Evolutionary conservation across 495 filamentous ascomycete genomes (phyloP).

Genomic region (Hypoxylon intermedium): DNA sequence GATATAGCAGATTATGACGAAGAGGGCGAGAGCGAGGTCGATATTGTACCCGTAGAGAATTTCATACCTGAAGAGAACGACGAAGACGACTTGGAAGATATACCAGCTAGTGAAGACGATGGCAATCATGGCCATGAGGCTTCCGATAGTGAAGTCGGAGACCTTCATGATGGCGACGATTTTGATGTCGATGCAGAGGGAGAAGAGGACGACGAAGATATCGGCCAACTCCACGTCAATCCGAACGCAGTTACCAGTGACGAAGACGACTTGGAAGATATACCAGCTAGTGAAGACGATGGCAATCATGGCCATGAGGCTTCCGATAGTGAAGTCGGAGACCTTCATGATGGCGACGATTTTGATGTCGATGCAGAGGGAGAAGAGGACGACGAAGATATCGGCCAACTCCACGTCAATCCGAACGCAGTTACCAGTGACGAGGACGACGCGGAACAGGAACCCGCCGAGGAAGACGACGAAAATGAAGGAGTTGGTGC

Average conservation of each 20-base stretch:
- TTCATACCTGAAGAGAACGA: slow-evolving; percentile 31
- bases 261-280: slow-evolving; percentile 53
- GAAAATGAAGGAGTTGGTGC: slow-evolving; percentile 74
- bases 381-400: slow-evolving; percentile 55
- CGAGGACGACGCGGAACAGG: slow-evolving; percentile 49
- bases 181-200: slow-evolving; percentile 45
- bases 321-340: slow-evolving; percentile 46
- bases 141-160: slow-evolving; percentile 46
- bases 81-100: slow-evolving; percentile 47
- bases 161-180: slow-evolving; percentile 51
- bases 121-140: slow-evolving; percentile 53
- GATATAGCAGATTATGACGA: slow-evolving; percentile 59
- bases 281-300: slow-evolving; percentile 49
- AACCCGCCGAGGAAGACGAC: slow-evolving; percentile 53
- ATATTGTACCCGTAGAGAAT: slow-evolving; percentile 42
- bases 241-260: slow-evolving; percentile 34
- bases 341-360: slow-evolving; percentile 51
- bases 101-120: slow-evolving; percentile 49
- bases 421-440: slow-evolving; percentile 34
- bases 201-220: slow-evolving; percentile 56
- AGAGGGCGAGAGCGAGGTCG: slow-evolving; percentile 50
- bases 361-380: slow-evolving; percentile 45
- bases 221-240: slow-evolving; percentile 17
- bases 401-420: slow-evolving; percentile 17
- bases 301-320: slow-evolving; percentile 53